phyloP scores from a whole-genome alignment of 2,329 filamentous ascomycete genomes.

The Arthroderma uncinatum region DNA sequence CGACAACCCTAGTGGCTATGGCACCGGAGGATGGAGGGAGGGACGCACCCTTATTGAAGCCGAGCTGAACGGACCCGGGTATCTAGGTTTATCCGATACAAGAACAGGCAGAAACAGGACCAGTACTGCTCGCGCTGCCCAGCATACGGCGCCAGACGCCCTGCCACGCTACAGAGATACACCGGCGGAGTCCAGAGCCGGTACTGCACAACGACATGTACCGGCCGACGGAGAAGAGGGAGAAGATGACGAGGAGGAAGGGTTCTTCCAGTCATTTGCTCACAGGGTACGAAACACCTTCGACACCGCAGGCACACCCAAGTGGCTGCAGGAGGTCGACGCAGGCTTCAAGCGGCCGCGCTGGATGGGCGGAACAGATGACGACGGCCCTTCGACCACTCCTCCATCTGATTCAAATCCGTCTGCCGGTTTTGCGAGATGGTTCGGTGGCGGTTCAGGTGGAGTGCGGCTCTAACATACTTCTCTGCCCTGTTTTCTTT shows the following conservation, averaged over 20 bases:
- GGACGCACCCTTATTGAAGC: constrained; percentile 81
- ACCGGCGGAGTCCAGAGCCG: not conserved
- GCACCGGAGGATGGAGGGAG: constrained; percentile 79
- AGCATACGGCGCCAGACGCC: constrained; percentile 1
- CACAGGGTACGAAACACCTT: constrained; percentile 87
- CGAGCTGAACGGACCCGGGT: constrained; percentile 57
- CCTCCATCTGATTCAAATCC: not conserved
- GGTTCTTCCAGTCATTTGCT: constrained; percentile 71
- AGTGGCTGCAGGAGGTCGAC: constrained; percentile 66
- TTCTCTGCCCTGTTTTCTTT: not conserved
- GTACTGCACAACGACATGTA: not conserved
- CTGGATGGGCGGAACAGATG: constrained; percentile 61
- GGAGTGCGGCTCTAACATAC: not conserved
- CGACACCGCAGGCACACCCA: constrained; percentile 67
- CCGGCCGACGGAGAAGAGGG: not conserved
- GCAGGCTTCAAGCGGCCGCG: constrained; percentile 62
- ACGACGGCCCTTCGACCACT: constrained; percentile 11
- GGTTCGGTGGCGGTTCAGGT: not conserved
- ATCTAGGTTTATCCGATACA: constrained; percentile 31
- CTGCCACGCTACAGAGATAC: constrained; percentile 3
- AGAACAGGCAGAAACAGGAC: not conserved
- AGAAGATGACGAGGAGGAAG: constrained; percentile 44
- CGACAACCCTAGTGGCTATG: constrained; percentile 53
- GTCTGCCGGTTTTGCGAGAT: not conserved
- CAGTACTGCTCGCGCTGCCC: not conserved